These are phyloP conservation scores for Labyrinthula sp. DNA, from an alignment of 352 stramenopile species.

Conservation along the genomic window DNA sequence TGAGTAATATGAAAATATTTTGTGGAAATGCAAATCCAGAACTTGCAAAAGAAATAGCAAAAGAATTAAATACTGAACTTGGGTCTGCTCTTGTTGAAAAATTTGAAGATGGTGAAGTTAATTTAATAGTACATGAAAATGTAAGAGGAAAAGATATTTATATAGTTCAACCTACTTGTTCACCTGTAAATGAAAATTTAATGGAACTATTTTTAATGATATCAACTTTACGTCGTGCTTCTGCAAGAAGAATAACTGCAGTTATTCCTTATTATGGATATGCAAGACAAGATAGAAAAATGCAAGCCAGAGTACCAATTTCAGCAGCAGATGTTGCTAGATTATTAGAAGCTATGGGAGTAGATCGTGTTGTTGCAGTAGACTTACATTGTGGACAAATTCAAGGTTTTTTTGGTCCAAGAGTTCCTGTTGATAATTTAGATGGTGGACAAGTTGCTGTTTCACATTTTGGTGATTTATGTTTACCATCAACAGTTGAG, in stretches of 20 bases:
- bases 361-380: slow-evolving; percentile 70
- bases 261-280: slow-evolving; percentile 77
- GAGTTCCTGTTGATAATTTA: slow-evolving; percentile 97
- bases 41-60: slow-evolving; percentile 84
- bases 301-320: slow-evolving; percentile 80
- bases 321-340: slow-evolving; percentile 71
- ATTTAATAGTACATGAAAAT: slow-evolving; percentile 98
- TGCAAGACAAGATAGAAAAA: slow-evolving; percentile 69
- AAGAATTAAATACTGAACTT: slow-evolving; percentile 85
- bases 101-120: slow-evolving; percentile 97
- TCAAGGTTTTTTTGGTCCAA: slow-evolving; percentile 87
- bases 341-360: slow-evolving; percentile 70
- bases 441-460: slow-evolving; percentile 77
- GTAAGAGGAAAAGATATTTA: slow-evolving; percentile 98
- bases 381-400: slow-evolving; percentile 80
- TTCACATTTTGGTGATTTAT: slow-evolving; percentile 63
- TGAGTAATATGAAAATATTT: slow-evolving; percentile 71
- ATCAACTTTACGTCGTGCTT: slow-evolving; percentile 85
- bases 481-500: no score
- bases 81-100: slow-evolving; percentile 88
- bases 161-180: slow-evolving; percentile 96
- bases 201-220: slow-evolving; percentile 95
- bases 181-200: slow-evolving; percentile 95
- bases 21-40: slow-evolving; percentile 91
- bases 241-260: slow-evolving; percentile 89